phyloP scores from a whole-genome alignment of 2,329 filamentous ascomycete species.

The Cladophialophora carrionii region DNA sequence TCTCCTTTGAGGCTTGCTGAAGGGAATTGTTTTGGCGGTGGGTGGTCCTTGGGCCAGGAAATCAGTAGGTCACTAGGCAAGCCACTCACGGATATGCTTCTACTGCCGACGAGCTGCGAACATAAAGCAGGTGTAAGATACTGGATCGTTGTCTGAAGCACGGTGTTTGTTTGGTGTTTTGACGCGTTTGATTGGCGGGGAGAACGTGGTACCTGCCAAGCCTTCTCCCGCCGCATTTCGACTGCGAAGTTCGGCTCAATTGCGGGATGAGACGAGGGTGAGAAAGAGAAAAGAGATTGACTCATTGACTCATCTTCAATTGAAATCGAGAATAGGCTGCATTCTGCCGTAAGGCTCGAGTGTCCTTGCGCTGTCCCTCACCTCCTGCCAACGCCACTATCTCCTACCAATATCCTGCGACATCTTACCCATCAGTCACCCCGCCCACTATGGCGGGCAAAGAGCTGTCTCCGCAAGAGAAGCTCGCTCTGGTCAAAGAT shows the following conservation, averaged over 20 bases:
- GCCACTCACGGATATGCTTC: neutral
- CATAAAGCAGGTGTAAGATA: slow-evolving; percentile 5
- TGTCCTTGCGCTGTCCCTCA: neutral
- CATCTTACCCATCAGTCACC: neutral
- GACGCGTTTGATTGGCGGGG: slow-evolving; percentile 29
- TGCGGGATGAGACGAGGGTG: slow-evolving; percentile 9
- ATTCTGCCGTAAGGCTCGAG: neutral
- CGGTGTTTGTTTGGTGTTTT: slow-evolving; percentile 25
- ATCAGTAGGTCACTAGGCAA: slow-evolving; percentile 7
- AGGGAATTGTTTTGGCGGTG: neutral
- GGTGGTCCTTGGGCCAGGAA: neutral
- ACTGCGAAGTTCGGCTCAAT: slow-evolving; percentile 7
- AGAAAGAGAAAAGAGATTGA: neutral
- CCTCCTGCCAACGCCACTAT: neutral
- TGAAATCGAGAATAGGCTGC: neutral
- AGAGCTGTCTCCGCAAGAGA: slow-evolving; percentile 54
- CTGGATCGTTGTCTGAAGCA: slow-evolving; percentile 6
- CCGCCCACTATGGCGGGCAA: slow-evolving; percentile 34
- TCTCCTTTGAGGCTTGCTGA: neutral
- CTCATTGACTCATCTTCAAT: neutral
- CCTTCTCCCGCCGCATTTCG: slow-evolving; percentile 10
- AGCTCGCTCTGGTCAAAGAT: slow-evolving; percentile 74
- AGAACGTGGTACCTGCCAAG: slow-evolving; percentile 20
- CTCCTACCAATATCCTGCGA: neutral
- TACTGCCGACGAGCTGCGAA: neutral